Conservation (phyloP, 2,329 filamentous ascomycete genomes). For the Penicillium concentricum region DNA sequence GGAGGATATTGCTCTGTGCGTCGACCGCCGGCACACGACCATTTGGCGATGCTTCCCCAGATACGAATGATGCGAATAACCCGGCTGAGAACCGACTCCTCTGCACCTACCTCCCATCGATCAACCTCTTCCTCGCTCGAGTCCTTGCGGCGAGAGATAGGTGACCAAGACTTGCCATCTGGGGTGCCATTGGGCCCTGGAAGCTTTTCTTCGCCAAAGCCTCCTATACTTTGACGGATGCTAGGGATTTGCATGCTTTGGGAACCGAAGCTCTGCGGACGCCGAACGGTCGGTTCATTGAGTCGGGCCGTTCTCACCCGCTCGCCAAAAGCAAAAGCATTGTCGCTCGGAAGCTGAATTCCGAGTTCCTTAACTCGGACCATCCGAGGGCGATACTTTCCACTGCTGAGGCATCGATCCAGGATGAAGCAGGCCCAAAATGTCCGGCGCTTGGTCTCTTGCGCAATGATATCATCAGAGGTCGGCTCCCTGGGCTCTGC, state of each 20-base stretch:
- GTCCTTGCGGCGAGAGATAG: constrained; percentile 39
- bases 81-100: constrained; percentile 55
- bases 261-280: constrained; percentile 41
- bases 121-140: constrained; percentile 46
- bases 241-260: constrained; percentile 44
- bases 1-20: constrained; percentile 52
- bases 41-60: constrained; percentile 56
- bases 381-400: constrained; percentile 55
- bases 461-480: constrained; percentile 51
- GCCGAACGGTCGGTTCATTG: constrained; percentile 43
- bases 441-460: constrained; percentile 55
- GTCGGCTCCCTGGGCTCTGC: constrained; percentile 38
- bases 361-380: constrained; percentile 51
- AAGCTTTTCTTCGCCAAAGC: constrained; percentile 40
- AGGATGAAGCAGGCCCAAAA: constrained; percentile 61
- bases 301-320: constrained; percentile 54
- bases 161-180: constrained; percentile 41
- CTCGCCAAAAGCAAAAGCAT: constrained; percentile 56
- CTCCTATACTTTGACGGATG: constrained; percentile 41
- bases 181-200: constrained; percentile 30
- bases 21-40: constrained; percentile 56
- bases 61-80: constrained; percentile 57
- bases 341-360: constrained; percentile 57
- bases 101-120: constrained; percentile 53
- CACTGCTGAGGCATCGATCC: constrained; percentile 56